Evolutionary conservation across 2,329 filamentous ascomycete species (phyloP).

Genomic region (Venturia pyrina): DNA sequence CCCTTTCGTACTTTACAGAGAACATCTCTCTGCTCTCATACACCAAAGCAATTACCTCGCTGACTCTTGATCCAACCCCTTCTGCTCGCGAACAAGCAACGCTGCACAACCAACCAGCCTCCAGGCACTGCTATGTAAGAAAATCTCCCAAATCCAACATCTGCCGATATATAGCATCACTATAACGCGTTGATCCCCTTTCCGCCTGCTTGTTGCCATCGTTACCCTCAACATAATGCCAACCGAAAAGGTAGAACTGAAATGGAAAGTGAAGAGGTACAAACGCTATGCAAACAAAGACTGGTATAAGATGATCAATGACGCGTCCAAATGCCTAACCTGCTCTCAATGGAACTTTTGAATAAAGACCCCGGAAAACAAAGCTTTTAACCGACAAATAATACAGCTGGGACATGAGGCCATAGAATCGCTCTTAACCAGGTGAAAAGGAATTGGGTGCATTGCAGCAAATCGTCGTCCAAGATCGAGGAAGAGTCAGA

Average conservation of each 20-base stretch:
- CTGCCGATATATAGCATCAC: not conserved
- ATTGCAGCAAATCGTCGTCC: not conserved
- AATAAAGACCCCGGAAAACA: not conserved
- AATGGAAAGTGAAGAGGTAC: not conserved
- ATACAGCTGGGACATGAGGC: not conserved
- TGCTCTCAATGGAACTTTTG: not conserved
- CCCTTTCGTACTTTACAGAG: not conserved
- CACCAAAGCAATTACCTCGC: not conserved
- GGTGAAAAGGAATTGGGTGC: not conserved
- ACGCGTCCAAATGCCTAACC: not conserved
- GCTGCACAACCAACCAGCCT: not conserved
- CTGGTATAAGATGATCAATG: not conserved
- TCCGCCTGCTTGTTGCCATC: not conserved
- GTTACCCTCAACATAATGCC: not conserved
- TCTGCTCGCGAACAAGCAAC: not conserved
- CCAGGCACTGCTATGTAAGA: not conserved
- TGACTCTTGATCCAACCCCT: not conserved
- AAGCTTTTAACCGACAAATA: not conserved
- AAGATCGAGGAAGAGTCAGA: not conserved
- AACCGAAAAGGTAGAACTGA: not conserved
- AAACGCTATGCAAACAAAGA: slow-evolving; percentile 7
- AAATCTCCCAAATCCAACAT: not conserved
- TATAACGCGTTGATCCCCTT: not conserved
- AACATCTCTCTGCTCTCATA: not conserved
- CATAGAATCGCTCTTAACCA: not conserved